Conservation (phyloP, 2,329 filamentous ascomycete genomes). For the Helotiales sp. region DNA sequence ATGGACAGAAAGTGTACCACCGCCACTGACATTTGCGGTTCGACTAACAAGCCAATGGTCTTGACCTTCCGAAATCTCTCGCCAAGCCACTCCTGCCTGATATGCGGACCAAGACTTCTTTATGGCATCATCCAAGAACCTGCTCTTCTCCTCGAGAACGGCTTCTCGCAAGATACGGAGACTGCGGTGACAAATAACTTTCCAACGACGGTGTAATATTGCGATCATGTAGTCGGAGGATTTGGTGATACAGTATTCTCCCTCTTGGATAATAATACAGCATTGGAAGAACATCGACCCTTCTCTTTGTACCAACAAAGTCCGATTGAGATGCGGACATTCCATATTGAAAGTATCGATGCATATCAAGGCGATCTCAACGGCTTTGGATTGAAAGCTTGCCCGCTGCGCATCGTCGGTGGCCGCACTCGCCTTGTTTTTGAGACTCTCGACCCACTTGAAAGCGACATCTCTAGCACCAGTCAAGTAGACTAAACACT, state of each 20-base stretch:
- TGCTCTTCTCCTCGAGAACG: neutral
- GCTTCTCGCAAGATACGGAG: neutral
- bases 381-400: constrained; percentile 35
- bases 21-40: constrained; percentile 20
- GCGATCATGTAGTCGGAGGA: constrained; percentile 31
- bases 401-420: constrained; percentile 31
- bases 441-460: constrained; percentile 38
- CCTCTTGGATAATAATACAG: constrained; percentile 41
- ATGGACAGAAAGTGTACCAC: constrained; percentile 36
- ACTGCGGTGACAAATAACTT: constrained; percentile 22
- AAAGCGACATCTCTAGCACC: constrained; percentile 37
- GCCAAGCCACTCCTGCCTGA: constrained; percentile 24
- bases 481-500: constrained; percentile 36
- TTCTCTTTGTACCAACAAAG: constrained; percentile 31
- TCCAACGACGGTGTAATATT: constrained; percentile 2
- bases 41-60: constrained; percentile 25
- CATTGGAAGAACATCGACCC: constrained; percentile 40
- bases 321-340: constrained; percentile 23
- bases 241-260: constrained; percentile 39
- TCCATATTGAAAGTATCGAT: constrained; percentile 47
- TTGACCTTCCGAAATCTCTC: constrained; percentile 4
- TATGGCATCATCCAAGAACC: constrained; percentile 9
- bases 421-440: constrained; percentile 6
- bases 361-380: constrained; percentile 45
- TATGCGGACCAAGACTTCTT: constrained; percentile 22